phyloP scores from a whole-genome alignment of 2,329 filamentous ascomycete species.

The Lasiodiplodia citricola region DNA sequence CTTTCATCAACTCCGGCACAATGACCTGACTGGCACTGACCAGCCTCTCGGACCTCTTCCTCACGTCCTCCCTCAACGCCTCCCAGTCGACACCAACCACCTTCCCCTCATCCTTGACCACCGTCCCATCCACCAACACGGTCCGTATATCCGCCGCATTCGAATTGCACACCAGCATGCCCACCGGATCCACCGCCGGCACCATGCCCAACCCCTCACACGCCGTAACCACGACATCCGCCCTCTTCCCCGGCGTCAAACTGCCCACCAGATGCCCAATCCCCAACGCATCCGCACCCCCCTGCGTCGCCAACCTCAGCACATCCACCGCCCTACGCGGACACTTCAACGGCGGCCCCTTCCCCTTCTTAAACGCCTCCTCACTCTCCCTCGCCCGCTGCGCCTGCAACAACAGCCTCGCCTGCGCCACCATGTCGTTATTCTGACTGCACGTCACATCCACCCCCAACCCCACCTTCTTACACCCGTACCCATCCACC shows the following conservation, averaged over 20 bases:
- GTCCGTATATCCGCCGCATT: neutral
- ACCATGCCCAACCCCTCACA: neutral
- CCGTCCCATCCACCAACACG: neutral
- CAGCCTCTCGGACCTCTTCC: slow-evolving; percentile 1
- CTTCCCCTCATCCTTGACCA: neutral
- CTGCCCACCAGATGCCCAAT: neutral
- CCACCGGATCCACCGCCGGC: slow-evolving; percentile 6
- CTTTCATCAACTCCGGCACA: neutral
- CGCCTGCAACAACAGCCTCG: slow-evolving; percentile 7
- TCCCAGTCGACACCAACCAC: neutral
- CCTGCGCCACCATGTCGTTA: slow-evolving; percentile 2
- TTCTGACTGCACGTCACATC: neutral
- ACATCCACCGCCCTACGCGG: neutral
- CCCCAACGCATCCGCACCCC: slow-evolving; percentile 1
- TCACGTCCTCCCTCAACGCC: neutral
- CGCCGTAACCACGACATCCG: neutral
- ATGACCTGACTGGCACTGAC: neutral
- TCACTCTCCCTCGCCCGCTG: neutral
- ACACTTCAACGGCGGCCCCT: neutral
- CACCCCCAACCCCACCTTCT: neutral
- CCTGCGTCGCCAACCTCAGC: slow-evolving; percentile 1
- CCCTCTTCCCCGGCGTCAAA: neutral
- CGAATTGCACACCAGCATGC: slow-evolving; percentile 12
- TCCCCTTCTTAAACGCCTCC: neutral
- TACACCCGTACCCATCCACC: neutral